Conservation (phyloP, 148 eudicot species). For the Rheum nobile region DNA sequence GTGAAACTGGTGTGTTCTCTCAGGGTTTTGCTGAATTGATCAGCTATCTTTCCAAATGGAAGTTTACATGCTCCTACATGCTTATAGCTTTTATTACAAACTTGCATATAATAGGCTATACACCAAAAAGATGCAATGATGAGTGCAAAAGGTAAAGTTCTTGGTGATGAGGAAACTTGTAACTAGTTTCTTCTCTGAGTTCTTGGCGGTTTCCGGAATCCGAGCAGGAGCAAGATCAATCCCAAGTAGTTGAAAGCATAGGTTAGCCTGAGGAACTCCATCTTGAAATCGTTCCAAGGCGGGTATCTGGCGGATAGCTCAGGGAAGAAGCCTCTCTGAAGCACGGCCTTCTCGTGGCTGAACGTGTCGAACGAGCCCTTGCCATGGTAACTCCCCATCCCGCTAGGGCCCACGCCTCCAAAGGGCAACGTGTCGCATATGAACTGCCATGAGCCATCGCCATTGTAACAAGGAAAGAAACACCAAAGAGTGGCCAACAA, state of each 20-base stretch:
- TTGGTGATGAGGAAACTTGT: not conserved
- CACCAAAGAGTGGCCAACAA: not conserved
- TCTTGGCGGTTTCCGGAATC: slow-evolving; percentile 23
- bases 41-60: not conserved
- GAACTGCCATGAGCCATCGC: slow-evolving; percentile 40
- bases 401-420: slow-evolving; percentile 94
- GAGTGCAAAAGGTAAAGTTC: not conserved
- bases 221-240: slow-evolving; percentile 44
- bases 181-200: not conserved
- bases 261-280: slow-evolving; percentile 55
- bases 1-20: too few species aligned
- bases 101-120: not conserved
- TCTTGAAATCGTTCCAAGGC: slow-evolving; percentile 78
- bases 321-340: slow-evolving; percentile 45
- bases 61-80: not conserved
- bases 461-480: not conserved
- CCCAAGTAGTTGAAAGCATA: slow-evolving; percentile 45
- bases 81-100: not conserved
- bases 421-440: slow-evolving; percentile 68
- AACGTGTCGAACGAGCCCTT: slow-evolving; percentile 84
- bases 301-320: slow-evolving; percentile 80
- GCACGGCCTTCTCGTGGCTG: slow-evolving; percentile 82
- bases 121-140: not conserved
- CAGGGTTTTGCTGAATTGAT: too few species aligned
- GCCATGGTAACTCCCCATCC: slow-evolving; percentile 92